Evolutionary conservation across 1,139 yeast genomes (phyloP).

Genomic region (Taiozyma onychis): DNA sequence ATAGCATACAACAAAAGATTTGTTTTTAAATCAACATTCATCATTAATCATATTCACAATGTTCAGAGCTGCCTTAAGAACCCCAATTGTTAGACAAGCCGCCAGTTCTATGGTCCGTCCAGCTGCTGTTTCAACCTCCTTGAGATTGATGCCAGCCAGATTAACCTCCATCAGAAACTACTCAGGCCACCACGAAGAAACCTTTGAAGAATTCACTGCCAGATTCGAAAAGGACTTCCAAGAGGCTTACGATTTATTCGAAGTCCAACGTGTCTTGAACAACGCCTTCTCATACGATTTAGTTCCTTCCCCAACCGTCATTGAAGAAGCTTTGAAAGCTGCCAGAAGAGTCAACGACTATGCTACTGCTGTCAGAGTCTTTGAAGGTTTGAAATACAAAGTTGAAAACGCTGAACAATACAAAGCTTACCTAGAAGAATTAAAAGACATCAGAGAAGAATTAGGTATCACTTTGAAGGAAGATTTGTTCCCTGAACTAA

Average conservation of each 20-base stretch:
- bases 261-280: slow-evolving; percentile 91
- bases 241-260: slow-evolving; percentile 95
- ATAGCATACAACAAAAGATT: neutral
- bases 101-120: slow-evolving; percentile 27
- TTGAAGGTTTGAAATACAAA: slow-evolving; percentile 89
- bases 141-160: slow-evolving; percentile 14
- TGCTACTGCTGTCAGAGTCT: slow-evolving; percentile 98
- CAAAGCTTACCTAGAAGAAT: slow-evolving; percentile 92
- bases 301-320: slow-evolving; percentile 95
- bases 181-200: slow-evolving; percentile 75
- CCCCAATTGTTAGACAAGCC: slow-evolving; percentile 27
- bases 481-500: slow-evolving; percentile 58
- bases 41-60: slow-evolving; percentile 7
- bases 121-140: slow-evolving; percentile 4
- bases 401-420: slow-evolving; percentile 93
- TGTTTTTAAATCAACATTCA: neutral
- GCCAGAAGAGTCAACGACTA: slow-evolving; percentile 98
- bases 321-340: slow-evolving; percentile 94
- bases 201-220: slow-evolving; percentile 88
- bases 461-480: slow-evolving; percentile 93
- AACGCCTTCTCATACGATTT: slow-evolving; percentile 97
- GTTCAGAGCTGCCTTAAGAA: slow-evolving; percentile 26
- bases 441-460: slow-evolving; percentile 86
- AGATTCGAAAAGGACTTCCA: slow-evolving; percentile 96
- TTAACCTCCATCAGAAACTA: slow-evolving; percentile 49